A percentile compares a stretch with the other conserved stretches of the same genome.
Evolutionary conservation across 805 yeast species (phyloP).

Genomic region (Wickerhamomyces bovis): DNA sequence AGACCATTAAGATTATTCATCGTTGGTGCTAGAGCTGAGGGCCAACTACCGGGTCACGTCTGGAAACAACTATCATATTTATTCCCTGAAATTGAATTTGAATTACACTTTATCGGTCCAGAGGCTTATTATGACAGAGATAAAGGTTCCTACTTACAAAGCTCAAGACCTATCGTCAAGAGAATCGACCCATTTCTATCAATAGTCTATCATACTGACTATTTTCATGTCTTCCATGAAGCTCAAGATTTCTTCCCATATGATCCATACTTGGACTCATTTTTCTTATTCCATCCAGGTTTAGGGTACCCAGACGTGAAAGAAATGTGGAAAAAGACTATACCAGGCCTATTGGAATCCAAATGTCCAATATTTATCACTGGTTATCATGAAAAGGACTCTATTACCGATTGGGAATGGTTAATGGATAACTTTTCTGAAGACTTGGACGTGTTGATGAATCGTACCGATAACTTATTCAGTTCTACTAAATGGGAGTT

Average conservation of each 20-base stretch:
- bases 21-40: constrained; percentile 88
- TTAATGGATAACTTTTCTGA: constrained; percentile 57
- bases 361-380: constrained; percentile 91
- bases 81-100: constrained; percentile 77
- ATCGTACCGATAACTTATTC: constrained; percentile 65
- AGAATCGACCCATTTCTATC: constrained; percentile 70
- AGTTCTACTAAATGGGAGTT: constrained; percentile 92
- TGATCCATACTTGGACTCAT: constrained; percentile 91
- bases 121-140: constrained; percentile 77
- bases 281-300: constrained; percentile 95
- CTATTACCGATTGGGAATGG: constrained; percentile 65
- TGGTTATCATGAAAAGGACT: constrained; percentile 77
- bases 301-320: constrained; percentile 74
- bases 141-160: constrained; percentile 51
- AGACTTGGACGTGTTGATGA: constrained; percentile 77
- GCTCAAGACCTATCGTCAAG: constrained; percentile 61
- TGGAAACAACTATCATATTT: constrained; percentile 90
- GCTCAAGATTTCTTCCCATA: constrained; percentile 95
- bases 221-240: constrained; percentile 86
- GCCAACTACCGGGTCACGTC: constrained; percentile 87
- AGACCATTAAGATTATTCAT: constrained; percentile 87
- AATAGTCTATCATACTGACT: constrained; percentile 80
- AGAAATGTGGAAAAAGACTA: constrained; percentile 76
- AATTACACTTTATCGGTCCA: constrained; percentile 91
- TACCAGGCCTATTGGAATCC: constrained; percentile 84